A percentile compares a stretch with the other conserved stretches of the same genome.
Evolutionary conservation across 805 yeast species (phyloP).

Genomic region (Brettanomyces naardenensis): DNA sequence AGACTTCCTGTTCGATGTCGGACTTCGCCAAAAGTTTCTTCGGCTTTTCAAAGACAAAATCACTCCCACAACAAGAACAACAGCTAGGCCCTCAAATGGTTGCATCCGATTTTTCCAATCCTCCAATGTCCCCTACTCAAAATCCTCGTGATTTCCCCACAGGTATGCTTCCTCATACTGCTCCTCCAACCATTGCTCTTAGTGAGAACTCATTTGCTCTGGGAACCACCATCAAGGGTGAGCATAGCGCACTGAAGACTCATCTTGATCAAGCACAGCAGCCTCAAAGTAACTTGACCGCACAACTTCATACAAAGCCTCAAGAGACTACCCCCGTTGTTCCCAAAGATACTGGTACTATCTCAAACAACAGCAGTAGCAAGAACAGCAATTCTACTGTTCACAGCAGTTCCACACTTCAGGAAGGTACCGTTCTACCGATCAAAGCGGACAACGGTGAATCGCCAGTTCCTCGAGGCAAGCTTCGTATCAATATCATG

Average conservation of each 20-base stretch:
- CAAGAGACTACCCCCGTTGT: background rate
- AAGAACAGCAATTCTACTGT: conserved; percentile 1
- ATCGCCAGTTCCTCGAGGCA: conserved; percentile 59
- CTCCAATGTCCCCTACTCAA: conserved; percentile 5
- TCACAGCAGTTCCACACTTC: conserved; percentile 3
- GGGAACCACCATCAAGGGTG: conserved; percentile 52
- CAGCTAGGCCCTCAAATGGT: conserved; percentile 3
- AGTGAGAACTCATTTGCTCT: conserved; percentile 54
- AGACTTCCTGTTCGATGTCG: conserved; percentile 11
- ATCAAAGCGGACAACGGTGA: too few relatives aligned
- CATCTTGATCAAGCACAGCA: conserved; percentile 20
- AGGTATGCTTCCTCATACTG: conserved; percentile 35
- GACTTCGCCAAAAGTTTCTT: conserved; percentile 20
- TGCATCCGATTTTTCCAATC: background rate
- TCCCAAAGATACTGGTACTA: too few relatives aligned
- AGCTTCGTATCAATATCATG: conserved; percentile 68
- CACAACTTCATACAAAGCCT: conserved; percentile 8
- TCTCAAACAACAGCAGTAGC: background rate
- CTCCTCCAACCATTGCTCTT: conserved; percentile 65
- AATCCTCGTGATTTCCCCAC: conserved; percentile 25
- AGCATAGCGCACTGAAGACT: conserved; percentile 24
- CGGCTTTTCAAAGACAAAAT: conserved; percentile 13
- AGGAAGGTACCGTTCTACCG: background rate
- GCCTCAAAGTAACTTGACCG: conserved; percentile 14
- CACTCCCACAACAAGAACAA: conserved; percentile 9